A percentile compares a stretch with the other conserved stretches of the same genome.
phyloP scores from a whole-genome alignment of 495 filamentous ascomycete genomes.

The Neurospora sp. region DNA sequence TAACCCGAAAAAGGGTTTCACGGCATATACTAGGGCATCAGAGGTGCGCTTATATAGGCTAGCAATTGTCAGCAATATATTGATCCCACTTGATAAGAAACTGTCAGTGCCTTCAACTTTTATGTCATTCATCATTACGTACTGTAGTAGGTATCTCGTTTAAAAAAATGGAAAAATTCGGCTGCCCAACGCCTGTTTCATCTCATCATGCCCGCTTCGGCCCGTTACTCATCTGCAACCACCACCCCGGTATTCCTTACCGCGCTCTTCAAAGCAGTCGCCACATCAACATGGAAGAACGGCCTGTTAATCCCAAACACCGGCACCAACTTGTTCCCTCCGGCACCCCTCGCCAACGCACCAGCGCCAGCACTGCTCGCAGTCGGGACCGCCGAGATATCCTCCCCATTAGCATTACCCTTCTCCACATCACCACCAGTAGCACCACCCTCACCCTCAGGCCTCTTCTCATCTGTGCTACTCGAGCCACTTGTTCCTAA shows the following conservation, averaged over 20 bases:
- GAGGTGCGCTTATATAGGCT: not conserved
- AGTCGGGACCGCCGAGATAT: constrained; percentile 10
- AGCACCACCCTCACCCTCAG: not conserved
- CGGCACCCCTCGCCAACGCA: not conserved
- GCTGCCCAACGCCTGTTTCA: not conserved
- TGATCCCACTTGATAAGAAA: no score
- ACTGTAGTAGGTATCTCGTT: not conserved
- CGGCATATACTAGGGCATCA: not conserved
- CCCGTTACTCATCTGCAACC: not conserved
- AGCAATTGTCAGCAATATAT: no score
- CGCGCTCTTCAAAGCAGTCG: constrained; percentile 53
- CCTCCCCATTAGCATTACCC: not conserved
- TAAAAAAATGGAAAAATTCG: not conserved
- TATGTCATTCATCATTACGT: not conserved
- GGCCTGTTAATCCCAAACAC: constrained; percentile 40
- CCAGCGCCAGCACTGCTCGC: constrained; percentile 4
- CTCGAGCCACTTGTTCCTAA: not conserved
- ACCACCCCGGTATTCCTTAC: constrained; percentile 3
- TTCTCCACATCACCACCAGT: not conserved
- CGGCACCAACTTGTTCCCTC: constrained; percentile 17
- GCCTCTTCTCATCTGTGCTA: not conserved
- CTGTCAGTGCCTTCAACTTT: not conserved
- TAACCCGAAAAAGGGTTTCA: not conserved
- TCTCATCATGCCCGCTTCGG: not conserved
- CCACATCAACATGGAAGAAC: constrained; percentile 50